These are phyloP conservation scores for Colletotrichum paranaense DNA, from an alignment of 2,329 filamentous ascomycete species.

Conservation along the genomic window DNA sequence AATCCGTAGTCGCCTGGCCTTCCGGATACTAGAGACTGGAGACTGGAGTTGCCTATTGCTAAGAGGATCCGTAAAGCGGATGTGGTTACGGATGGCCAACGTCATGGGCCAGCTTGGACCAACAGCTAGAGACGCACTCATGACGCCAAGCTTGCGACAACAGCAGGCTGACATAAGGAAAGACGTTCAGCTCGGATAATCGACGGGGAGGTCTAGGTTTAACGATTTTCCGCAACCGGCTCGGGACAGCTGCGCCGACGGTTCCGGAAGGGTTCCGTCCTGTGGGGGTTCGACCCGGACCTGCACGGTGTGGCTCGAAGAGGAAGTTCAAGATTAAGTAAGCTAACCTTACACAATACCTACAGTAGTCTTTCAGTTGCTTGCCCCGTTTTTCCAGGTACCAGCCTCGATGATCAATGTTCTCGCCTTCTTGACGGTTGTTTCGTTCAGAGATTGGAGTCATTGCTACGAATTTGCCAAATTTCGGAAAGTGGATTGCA, in stretches of 20 bases:
- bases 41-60: conserved; percentile 4
- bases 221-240: neutral
- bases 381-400: neutral
- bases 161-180: neutral
- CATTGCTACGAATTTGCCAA: neutral
- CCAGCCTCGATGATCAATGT: neutral
- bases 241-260: neutral
- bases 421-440: neutral
- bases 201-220: neutral
- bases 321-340: neutral
- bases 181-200: neutral
- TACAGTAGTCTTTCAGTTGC: neutral
- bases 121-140: conserved; percentile 11
- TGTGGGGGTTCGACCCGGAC: neutral
- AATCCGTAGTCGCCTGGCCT: neutral
- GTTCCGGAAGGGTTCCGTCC: neutral
- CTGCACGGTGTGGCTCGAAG: neutral
- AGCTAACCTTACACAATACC: neutral
- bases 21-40: neutral
- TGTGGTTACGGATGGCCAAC: conserved; percentile 9
- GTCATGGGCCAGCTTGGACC: conserved; percentile 17
- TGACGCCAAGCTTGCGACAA: conserved; percentile 24
- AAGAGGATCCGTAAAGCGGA: conserved; percentile 9
- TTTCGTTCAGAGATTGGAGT: neutral
- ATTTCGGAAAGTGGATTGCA: neutral